A percentile compares a stretch with the other conserved stretches of the same genome.
Conservation (phyloP, 1,284 basidiomycete genomes). For the Trichosporon coremiiforme region DNA sequence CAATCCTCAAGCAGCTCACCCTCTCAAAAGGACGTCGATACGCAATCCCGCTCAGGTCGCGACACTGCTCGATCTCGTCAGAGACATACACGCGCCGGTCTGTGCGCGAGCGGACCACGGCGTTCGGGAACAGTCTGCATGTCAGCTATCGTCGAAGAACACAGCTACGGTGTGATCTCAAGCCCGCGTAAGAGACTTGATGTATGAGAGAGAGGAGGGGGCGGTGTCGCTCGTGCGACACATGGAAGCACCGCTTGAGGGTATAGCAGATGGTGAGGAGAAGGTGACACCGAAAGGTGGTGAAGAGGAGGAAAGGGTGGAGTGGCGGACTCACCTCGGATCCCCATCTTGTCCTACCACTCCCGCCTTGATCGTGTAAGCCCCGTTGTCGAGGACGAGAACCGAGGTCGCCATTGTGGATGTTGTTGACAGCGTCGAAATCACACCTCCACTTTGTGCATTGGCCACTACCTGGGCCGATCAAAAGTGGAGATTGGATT, state of each 20-base stretch:
- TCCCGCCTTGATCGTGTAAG: slow-evolving; percentile 75
- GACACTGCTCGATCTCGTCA: slow-evolving; percentile 73
- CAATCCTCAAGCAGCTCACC: slow-evolving; percentile 59
- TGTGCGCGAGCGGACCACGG: slow-evolving; percentile 74
- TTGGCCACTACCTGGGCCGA: not conserved
- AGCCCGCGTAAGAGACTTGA: not conserved
- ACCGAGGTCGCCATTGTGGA: slow-evolving; percentile 51
- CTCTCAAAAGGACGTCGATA: slow-evolving; percentile 83
- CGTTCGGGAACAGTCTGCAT: slow-evolving; percentile 71
- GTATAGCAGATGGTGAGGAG: not conserved
- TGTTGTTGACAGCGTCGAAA: slow-evolving; percentile 11
- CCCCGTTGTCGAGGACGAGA: slow-evolving; percentile 83
- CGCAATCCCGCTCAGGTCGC: slow-evolving; percentile 73
- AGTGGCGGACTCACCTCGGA: slow-evolving; percentile 49
- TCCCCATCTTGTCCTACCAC: slow-evolving; percentile 54
- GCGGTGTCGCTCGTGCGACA: not conserved
- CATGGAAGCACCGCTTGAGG: not conserved
- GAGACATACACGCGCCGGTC: slow-evolving; percentile 78
- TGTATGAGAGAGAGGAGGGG: not conserved
- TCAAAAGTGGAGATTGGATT: not conserved
- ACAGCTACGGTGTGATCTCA: not conserved
- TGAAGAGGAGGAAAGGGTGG: too few relatives aligned
- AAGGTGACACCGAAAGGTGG: not conserved
- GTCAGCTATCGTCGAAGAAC: not conserved
- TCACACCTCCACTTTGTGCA: slow-evolving; percentile 16